These are phyloP conservation scores for Aspergillus puulaauensis DNA, from an alignment of 2,329 filamentous ascomycete genomes.

Conservation along the genomic window DNA sequence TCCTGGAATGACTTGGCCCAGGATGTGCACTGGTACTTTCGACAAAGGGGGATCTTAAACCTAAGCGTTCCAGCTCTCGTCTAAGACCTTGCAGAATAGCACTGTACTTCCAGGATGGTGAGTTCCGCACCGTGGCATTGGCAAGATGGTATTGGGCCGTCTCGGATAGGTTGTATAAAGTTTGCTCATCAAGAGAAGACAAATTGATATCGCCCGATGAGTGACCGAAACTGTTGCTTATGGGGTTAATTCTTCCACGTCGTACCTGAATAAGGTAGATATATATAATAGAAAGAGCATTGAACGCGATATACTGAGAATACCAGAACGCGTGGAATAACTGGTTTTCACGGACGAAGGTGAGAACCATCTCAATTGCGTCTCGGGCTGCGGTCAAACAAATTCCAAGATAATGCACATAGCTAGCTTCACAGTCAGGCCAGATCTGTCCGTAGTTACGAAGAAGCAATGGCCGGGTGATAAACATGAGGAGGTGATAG, in stretches of 20 bases:
- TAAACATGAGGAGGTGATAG: conserved; percentile 22
- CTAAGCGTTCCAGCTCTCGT: conserved; percentile 15
- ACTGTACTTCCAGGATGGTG: conserved; percentile 22
- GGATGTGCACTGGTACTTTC: neutral
- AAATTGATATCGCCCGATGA: neutral
- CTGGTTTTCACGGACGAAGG: conserved; percentile 21
- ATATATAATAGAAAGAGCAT: conserved; percentile 23
- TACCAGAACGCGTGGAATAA: conserved; percentile 26
- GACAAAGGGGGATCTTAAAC: neutral
- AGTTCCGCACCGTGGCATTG: conserved; percentile 19
- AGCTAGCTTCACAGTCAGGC: conserved; percentile 16
- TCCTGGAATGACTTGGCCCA: neutral
- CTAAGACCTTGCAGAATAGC: conserved; percentile 19
- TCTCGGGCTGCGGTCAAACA: conserved; percentile 19
- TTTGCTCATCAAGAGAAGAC: conserved; percentile 8
- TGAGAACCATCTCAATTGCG: conserved; percentile 20
- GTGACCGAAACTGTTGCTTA: neutral
- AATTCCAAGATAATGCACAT: conserved; percentile 11
- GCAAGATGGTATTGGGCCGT: conserved; percentile 18
- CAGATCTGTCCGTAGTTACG: conserved; percentile 20
- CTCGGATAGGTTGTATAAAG: conserved; percentile 17
- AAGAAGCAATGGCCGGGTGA: conserved; percentile 19
- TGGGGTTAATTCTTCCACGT: conserved; percentile 15
- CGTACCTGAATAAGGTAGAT: conserved; percentile 22
- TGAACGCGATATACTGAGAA: conserved; percentile 26